These are phyloP conservation scores for Penicillium sp. DNA, from an alignment of 2,329 filamentous ascomycete genomes.

Conservation along the genomic window DNA sequence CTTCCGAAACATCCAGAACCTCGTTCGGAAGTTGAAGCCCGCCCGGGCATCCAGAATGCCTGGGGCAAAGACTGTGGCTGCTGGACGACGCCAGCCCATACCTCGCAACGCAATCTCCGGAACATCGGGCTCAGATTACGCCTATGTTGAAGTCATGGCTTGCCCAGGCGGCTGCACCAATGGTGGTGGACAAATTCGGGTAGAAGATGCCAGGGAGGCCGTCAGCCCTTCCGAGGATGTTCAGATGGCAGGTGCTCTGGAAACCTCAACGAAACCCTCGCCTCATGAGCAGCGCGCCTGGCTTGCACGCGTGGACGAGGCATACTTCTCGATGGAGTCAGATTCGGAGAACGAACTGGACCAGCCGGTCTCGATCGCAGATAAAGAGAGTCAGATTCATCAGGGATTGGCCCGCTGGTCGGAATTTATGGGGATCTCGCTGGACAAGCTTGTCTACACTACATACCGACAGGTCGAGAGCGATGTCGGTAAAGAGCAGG, in stretches of 20 bases:
- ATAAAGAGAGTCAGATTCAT: slow-evolving; percentile 47
- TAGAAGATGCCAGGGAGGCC: slow-evolving; percentile 61
- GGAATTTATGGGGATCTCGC: slow-evolving; percentile 60
- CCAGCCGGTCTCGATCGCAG: slow-evolving; percentile 21
- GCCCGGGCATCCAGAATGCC: slow-evolving; percentile 72
- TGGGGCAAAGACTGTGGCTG: slow-evolving; percentile 56
- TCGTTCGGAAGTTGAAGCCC: slow-evolving; percentile 87
- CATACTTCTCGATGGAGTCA: slow-evolving; percentile 72
- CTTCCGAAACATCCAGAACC: slow-evolving; percentile 96
- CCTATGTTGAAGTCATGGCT: slow-evolving; percentile 98
- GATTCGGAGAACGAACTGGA: slow-evolving; percentile 45
- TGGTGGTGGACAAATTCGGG: slow-evolving; percentile 90
- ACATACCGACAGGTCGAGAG: slow-evolving; percentile 90
- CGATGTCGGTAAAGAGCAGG: slow-evolving; percentile 75
- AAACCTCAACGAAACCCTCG: slow-evolving; percentile 53
- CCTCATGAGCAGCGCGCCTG: slow-evolving; percentile 80
- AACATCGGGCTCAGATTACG: slow-evolving; percentile 57
- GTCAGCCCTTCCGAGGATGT: slow-evolving; percentile 12
- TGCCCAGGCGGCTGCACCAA: slow-evolving; percentile 99
- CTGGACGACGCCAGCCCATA: slow-evolving; percentile 28
- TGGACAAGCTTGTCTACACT: slow-evolving; percentile 72
- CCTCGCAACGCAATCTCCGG: slow-evolving; percentile 31
- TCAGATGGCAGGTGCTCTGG: slow-evolving; percentile 22
- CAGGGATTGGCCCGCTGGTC: slow-evolving; percentile 73
- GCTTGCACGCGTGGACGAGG: slow-evolving; percentile 77